Evolutionary conservation across 257 asterid genomes (phyloP).

Genomic region (Nyctanthes arbortristis): DNA sequence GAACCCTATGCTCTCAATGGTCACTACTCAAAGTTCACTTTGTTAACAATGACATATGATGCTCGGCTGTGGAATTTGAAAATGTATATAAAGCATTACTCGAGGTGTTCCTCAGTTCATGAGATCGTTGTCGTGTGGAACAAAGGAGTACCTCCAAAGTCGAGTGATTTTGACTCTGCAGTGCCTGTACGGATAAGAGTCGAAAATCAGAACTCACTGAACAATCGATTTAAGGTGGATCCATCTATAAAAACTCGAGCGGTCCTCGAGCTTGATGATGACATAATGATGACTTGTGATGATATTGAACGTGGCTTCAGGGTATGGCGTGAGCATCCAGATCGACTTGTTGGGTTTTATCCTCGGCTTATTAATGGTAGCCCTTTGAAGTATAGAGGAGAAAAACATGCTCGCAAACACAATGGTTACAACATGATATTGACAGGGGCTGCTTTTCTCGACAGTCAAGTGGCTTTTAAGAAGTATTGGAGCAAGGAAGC

Average conservation of each 20-base stretch:
- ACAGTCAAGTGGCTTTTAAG: conserved; percentile 54
- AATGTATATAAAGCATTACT: conserved; percentile 83
- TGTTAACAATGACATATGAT: conserved; percentile 87
- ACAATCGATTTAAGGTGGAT: conserved; percentile 80
- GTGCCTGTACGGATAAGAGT: conserved; percentile 86
- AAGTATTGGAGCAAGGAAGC: conserved; percentile 84
- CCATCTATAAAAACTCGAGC: conserved; percentile 76
- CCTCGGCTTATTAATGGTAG: conserved; percentile 63
- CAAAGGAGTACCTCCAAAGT: conserved; percentile 71
- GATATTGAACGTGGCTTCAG: conserved; percentile 87
- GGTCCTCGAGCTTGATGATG: conserved; percentile 93
- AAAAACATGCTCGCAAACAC: conserved; percentile 72
- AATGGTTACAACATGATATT: conserved; percentile 84
- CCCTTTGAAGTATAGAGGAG: conserved; percentile 56
- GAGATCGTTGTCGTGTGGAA: conserved; percentile 98
- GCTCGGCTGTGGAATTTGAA: conserved; percentile 96
- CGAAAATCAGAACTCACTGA: conserved; percentile 73
- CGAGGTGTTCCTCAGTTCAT: conserved; percentile 90
- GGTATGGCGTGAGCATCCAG: conserved; percentile 88
- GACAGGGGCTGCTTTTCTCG: conserved; percentile 93
- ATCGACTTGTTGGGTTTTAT: conserved; percentile 81
- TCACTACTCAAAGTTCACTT: conserved; percentile 83
- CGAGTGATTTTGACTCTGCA: conserved; percentile 67
- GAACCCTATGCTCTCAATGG: conserved; percentile 70
- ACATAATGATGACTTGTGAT: conserved; percentile 94